Conservation (phyloP, 2,329 filamentous ascomycete genomes). For the Verticillium tricorpus region DNA sequence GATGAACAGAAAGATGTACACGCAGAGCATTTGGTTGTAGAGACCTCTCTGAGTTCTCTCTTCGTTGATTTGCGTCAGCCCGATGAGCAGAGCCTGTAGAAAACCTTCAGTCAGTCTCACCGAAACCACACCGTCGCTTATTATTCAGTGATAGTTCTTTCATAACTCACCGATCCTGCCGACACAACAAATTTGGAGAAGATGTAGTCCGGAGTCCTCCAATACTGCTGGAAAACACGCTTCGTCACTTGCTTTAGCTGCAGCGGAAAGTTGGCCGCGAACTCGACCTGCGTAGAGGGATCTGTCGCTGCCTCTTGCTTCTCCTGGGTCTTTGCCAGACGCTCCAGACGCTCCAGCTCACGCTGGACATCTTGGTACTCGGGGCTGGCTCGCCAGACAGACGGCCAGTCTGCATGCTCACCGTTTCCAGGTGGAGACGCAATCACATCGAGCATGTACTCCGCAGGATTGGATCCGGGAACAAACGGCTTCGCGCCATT, state of each 20-base stretch:
- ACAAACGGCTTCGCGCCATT: constrained; percentile 45
- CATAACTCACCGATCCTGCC: constrained; percentile 6
- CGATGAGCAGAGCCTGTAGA: constrained; percentile 54
- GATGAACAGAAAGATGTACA: constrained; percentile 68
- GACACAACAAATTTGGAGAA: constrained; percentile 45
- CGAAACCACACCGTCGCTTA: too few relatives aligned
- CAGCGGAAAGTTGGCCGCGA: constrained; percentile 21
- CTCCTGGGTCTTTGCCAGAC: background rate
- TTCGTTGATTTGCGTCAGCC: constrained; percentile 61
- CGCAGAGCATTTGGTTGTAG: constrained; percentile 66
- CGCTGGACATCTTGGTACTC: constrained; percentile 27
- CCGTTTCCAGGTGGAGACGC: constrained; percentile 36
- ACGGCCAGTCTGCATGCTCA: constrained; percentile 42
- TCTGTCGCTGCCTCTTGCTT: background rate
- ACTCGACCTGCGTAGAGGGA: constrained; percentile 19
- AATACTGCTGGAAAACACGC: constrained; percentile 27
- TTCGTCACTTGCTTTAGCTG: constrained; percentile 31
- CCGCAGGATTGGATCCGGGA: constrained; percentile 45
- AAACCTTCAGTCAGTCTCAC: too few relatives aligned
- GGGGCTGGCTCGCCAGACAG: constrained; percentile 36
- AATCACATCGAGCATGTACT: constrained; percentile 35
- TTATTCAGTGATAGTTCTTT: constrained; percentile 4
- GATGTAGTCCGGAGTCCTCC: constrained; percentile 52
- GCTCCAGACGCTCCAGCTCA: constrained; percentile 2
- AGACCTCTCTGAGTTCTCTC: constrained; percentile 59